These are phyloP conservation scores for Physcomitrium patens DNA, from an alignment of 225 moss, liverwort and hornwort genomes.

Conservation along the genomic window DNA sequence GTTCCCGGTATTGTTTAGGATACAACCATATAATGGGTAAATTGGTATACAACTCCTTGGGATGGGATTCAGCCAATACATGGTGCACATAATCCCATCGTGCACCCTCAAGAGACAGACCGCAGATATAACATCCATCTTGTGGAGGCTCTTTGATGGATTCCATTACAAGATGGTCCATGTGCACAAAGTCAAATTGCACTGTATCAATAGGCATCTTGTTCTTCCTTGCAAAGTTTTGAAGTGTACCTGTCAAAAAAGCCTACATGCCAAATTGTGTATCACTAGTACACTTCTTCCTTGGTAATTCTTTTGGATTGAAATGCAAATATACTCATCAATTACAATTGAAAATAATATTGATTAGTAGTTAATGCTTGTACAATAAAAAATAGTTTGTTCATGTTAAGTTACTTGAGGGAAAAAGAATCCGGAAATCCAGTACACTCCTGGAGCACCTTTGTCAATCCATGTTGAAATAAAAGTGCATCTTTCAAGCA, in stretches of 20 bases:
- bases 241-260: slow-evolving; percentile 81
- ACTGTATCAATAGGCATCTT: slow-evolving; percentile 86
- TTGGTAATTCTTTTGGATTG: no score
- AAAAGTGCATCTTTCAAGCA: slow-evolving; percentile 78
- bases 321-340: no score
- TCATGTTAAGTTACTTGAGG: slow-evolving; percentile 41
- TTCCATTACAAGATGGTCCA: slow-evolving; percentile 47
- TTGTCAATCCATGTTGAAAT: slow-evolving; percentile 68
- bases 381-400: no score
- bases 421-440: slow-evolving; percentile 92
- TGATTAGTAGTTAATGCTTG: no score
- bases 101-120: slow-evolving; percentile 79
- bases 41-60: slow-evolving; percentile 76
- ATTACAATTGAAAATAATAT: no score
- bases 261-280: slow-evolving; percentile 42
- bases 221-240: slow-evolving; percentile 87
- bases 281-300: no score
- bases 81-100: slow-evolving; percentile 75
- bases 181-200: slow-evolving; percentile 72
- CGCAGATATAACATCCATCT: slow-evolving; percentile 79
- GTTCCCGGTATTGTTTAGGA: slow-evolving; percentile 64
- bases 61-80: slow-evolving; percentile 60
- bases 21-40: slow-evolving; percentile 83
- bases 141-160: slow-evolving; percentile 50
- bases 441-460: slow-evolving; percentile 68